phyloP scores from a whole-genome alignment of 1,284 basidiomycete genomes.

The Cryptococcus sp. region DNA sequence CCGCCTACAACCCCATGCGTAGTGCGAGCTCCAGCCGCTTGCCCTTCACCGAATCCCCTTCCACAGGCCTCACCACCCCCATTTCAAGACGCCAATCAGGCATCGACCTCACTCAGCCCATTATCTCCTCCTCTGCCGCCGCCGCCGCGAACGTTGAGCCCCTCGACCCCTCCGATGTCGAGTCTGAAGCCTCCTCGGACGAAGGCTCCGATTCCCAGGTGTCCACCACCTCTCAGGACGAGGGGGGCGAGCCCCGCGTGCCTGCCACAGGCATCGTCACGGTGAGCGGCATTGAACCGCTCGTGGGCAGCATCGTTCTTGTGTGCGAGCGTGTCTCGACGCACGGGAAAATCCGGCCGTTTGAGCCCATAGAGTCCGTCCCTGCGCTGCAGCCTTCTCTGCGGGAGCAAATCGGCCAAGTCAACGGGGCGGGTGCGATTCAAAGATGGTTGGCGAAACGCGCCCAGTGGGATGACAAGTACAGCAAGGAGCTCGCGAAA shows the following conservation, averaged over 20 bases:
- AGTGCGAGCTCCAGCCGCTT: neutral
- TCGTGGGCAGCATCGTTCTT: slow-evolving; percentile 52
- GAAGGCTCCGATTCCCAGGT: slow-evolving; percentile 7
- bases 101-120: slow-evolving; percentile 33
- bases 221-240: slow-evolving; percentile 1
- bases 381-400: slow-evolving; percentile 37
- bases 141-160: slow-evolving; percentile 29
- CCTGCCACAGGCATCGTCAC: slow-evolving; percentile 28
- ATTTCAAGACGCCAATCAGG: slow-evolving; percentile 16
- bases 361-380: slow-evolving; percentile 65
- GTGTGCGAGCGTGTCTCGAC: slow-evolving; percentile 85
- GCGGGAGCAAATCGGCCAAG: slow-evolving; percentile 34
- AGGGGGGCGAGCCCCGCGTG: slow-evolving; percentile 1
- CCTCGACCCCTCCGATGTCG: slow-evolving; percentile 23
- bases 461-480: slow-evolving; percentile 43
- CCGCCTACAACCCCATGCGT: neutral
- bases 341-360: slow-evolving; percentile 67
- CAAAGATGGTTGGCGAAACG: slow-evolving; percentile 43
- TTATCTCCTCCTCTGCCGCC: slow-evolving; percentile 28
- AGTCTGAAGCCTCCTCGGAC: slow-evolving; percentile 36
- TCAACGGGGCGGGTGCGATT: slow-evolving; percentile 42
- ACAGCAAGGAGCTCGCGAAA: slow-evolving; percentile 30
- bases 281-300: slow-evolving; percentile 39
- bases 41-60: neutral
- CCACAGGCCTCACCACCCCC: slow-evolving; percentile 9